phyloP scores from a whole-genome alignment of 345 rosid genomes.

The Lepidium africanum region DNA sequence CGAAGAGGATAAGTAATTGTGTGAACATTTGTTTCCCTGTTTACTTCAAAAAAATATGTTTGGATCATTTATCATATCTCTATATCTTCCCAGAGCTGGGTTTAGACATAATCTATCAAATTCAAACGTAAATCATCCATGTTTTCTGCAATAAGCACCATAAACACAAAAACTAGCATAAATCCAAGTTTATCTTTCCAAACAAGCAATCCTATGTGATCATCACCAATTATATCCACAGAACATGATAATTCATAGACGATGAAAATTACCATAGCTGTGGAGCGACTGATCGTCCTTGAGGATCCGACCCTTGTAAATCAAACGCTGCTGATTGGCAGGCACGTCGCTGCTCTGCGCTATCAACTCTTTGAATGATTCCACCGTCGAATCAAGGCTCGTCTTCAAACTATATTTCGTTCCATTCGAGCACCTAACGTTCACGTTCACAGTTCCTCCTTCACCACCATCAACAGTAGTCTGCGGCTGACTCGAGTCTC shows the following conservation, averaged over 20 bases:
- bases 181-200: constrained; percentile 22
- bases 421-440: constrained; percentile 62
- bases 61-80: not conserved
- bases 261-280: constrained; percentile 48
- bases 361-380: constrained; percentile 44
- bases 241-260: not conserved
- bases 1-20: not conserved
- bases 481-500: constrained; percentile 54
- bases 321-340: constrained; percentile 74
- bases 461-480: constrained; percentile 27
- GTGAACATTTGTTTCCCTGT: not conserved
- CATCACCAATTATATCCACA: not conserved
- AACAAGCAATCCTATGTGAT: constrained; percentile 3
- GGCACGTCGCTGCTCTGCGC: constrained; percentile 67
- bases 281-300: constrained; percentile 68
- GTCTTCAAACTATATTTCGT: constrained; percentile 48
- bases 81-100: not conserved
- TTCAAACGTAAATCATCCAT: constrained; percentile 36
- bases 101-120: not conserved
- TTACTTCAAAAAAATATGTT: not conserved
- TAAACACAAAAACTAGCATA: constrained; percentile 37
- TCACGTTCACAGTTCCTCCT: constrained; percentile 35
- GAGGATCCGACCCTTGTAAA: constrained; percentile 79
- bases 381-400: constrained; percentile 51
- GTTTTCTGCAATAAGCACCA: constrained; percentile 36